Percentiles rank a stretch among this genome's conserved stretches.
These are phyloP conservation scores for Kingdonia uniflora DNA, from an alignment of 164 flowering plant species.

Conservation along the genomic window DNA sequence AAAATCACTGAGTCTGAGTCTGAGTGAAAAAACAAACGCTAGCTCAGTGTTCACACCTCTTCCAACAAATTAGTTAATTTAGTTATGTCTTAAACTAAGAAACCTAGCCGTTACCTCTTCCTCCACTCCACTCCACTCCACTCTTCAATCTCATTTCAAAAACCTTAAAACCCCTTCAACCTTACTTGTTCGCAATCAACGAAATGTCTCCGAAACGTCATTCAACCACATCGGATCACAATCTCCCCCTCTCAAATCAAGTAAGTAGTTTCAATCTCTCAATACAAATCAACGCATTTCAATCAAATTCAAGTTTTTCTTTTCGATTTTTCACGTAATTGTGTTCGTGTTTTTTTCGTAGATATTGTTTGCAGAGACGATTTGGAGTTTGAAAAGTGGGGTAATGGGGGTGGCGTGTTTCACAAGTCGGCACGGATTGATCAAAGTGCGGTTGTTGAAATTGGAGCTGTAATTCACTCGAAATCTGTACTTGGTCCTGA, in stretches of 20 bases:
- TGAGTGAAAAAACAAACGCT: too few relatives aligned
- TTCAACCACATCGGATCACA: slow-evolving; percentile 2
- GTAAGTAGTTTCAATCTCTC: slow-evolving; percentile 1
- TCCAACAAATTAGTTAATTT: too few relatives aligned
- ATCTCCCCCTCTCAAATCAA: background rate
- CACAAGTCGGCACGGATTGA: slow-evolving; percentile 62
- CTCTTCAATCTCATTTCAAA: too few relatives aligned
- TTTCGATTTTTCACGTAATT: background rate
- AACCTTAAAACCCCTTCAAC: slow-evolving; percentile 2
- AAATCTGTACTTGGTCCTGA: slow-evolving; percentile 39
- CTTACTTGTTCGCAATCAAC: slow-evolving; percentile 2
- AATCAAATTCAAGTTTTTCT: background rate
- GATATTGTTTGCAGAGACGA: background rate
- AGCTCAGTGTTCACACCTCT: too few relatives aligned
- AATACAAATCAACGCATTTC: background rate
- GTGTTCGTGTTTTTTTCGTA: background rate
- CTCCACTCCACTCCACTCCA: too few relatives aligned
- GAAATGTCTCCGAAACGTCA: slow-evolving; percentile 5
- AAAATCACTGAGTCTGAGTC: too few relatives aligned
- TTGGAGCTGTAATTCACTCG: slow-evolving; percentile 67
- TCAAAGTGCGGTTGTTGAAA: slow-evolving; percentile 46
- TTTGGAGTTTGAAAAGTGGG: slow-evolving; percentile 48
- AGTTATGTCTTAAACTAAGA: too few relatives aligned
- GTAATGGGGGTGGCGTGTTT: slow-evolving; percentile 66
- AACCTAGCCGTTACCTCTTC: background rate